Evolutionary conservation across 768 basidiomycete species (phyloP).

Genomic region (Auricularia sp.): DNA sequence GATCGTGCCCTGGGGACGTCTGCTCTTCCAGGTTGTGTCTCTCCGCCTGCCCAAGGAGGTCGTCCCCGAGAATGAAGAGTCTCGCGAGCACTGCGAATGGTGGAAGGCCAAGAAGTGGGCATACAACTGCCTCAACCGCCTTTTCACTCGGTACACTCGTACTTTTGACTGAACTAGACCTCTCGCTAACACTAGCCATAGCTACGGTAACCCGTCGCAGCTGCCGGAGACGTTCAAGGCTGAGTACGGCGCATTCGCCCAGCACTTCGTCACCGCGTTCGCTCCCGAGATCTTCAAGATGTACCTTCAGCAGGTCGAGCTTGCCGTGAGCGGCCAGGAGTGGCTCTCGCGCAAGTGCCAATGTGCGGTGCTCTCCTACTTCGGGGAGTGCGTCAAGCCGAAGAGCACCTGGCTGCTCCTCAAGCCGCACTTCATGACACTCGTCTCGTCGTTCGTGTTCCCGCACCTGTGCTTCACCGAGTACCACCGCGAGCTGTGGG

Average conservation of each 20-base stretch:
- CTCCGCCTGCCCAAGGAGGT: constrained; percentile 53
- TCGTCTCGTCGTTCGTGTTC: constrained; percentile 77
- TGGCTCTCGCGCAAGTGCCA: constrained; percentile 81
- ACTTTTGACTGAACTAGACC: too few species aligned
- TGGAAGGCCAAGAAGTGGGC: constrained; percentile 94
- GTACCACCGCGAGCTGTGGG: constrained; percentile 59
- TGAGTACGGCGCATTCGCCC: constrained; percentile 60
- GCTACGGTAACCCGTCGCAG: constrained; percentile 82
- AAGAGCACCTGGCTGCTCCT: constrained; percentile 83
- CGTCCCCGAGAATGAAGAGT: constrained; percentile 63
- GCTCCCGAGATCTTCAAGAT: constrained; percentile 82
- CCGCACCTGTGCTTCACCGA: constrained; percentile 76
- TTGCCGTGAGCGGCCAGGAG: constrained; percentile 59
- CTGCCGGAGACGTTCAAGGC: constrained; percentile 61
- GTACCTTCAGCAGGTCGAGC: constrained; percentile 60
- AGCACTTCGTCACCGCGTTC: constrained; percentile 66
- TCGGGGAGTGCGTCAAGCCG: constrained; percentile 86
- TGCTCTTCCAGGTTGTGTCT: constrained; percentile 73
- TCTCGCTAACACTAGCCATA: constrained; percentile 13
- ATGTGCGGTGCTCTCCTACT: constrained; percentile 75
- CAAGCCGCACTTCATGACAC: constrained; percentile 71
- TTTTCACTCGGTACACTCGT: constrained; percentile 55
- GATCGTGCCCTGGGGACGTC: constrained; percentile 78
- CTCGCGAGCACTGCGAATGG: constrained; percentile 73
- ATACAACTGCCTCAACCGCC: constrained; percentile 62